Base-by-base conservation (phyloP, 202 grass and related monocot genomes). In the Saccharum hybrid region DNA sequence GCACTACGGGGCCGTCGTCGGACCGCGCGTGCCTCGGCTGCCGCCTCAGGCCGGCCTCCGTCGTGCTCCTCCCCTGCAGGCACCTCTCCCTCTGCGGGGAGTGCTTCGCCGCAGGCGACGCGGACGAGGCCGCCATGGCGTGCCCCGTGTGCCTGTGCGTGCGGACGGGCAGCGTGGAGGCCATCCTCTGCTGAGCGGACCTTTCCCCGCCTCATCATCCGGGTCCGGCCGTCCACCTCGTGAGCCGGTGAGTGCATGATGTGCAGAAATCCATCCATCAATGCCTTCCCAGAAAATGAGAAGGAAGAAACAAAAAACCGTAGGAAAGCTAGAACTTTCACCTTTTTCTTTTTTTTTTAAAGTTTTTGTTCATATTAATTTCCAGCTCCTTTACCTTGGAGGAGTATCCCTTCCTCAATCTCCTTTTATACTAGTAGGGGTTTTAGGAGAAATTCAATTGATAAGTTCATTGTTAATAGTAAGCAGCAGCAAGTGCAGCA, bases 61-160 rank as follows among this genome's bases (percentile, higher is more conserved):
- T 97, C 34, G 91, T 94, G 52, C 84, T 97, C 41, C 88, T 97
- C 18, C 94, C 91, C 0, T 97, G 91, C 80, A 67, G 87, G 31
- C 94, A 97, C 68, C 73, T 97, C 0, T 87, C 89, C 72, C 89
- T 97, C 4, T 97, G 94, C 76, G 23, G 79, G 52, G 91, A 80
- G 19, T 97, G 94, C 87, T 82, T 89, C 67, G 76, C 66, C 61
- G 89, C 84, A 31, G 86, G 91, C 83, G 94, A 91, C 59, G 74
- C 68, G n/a, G 91, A 86, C n/a, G 91, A 86, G 10, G 77, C 8
- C 4, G 15, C 73, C 52, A 36, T 79, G 70, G 43, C 89, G 69
- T 97, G 94, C 79, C 94, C 89, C 1, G 91, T 94, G 23, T 97
- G 94, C 86, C 84, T 79, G 42, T 90, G 82, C 82, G 94, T 91